Evolutionary conservation across 305 asterid genomes (phyloP).

Genomic region (Nicotiana rustica): DNA sequence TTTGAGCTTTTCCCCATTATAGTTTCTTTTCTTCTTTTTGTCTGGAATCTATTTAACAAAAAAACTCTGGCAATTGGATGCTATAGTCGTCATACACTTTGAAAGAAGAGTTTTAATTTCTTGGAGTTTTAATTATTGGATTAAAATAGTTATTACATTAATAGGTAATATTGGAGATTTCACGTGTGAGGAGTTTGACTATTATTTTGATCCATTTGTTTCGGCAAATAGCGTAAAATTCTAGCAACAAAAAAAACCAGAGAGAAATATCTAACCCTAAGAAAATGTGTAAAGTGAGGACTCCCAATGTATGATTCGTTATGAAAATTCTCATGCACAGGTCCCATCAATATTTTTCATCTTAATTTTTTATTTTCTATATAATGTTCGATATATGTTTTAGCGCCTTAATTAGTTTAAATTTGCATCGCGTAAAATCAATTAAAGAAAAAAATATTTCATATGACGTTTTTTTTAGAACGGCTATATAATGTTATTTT

Average conservation of each 20-base stretch:
- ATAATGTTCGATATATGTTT: too few relatives aligned
- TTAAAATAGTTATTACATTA: background rate
- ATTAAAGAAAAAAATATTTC: too few relatives aligned
- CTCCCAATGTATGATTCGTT: slow-evolving; percentile 13
- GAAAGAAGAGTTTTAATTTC: slow-evolving; percentile 42
- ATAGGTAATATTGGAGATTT: slow-evolving; percentile 32
- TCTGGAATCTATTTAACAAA: slow-evolving; percentile 33
- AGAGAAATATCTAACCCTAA: background rate
- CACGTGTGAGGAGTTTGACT: slow-evolving; percentile 66
- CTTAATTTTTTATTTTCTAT: too few relatives aligned
- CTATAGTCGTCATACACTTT: slow-evolving; percentile 13
- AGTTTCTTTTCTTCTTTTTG: slow-evolving; percentile 12
- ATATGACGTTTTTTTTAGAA: too few relatives aligned
- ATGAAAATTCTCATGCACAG: background rate
- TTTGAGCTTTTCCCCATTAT: slow-evolving; percentile 44
- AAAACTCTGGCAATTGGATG: background rate
- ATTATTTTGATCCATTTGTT: slow-evolving; percentile 48
- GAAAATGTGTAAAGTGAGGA: background rate
- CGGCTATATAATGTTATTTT: too few relatives aligned
- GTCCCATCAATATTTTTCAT: too few relatives aligned
- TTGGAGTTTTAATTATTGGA: slow-evolving; percentile 36
- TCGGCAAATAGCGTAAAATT: slow-evolving; percentile 34
- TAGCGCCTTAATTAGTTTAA: too few relatives aligned
- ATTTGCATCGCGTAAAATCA: too few relatives aligned
- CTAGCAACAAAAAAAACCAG: background rate